These are phyloP conservation scores for Elaeis guineensis DNA, from an alignment of 176 grass and related monocot genomes.

Conservation along the genomic window DNA sequence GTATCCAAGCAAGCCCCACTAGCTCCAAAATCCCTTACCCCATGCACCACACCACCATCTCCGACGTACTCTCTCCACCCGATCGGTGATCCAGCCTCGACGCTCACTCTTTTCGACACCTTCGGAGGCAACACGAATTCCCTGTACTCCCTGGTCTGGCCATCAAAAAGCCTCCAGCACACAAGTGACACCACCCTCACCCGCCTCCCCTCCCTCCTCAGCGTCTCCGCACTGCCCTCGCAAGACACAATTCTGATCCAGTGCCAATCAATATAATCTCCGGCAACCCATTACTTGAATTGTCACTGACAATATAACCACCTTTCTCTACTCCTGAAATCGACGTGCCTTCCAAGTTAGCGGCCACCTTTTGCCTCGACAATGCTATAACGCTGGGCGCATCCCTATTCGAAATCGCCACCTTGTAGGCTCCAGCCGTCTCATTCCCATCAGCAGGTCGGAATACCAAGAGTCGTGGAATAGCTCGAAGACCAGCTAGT, in stretches of 20 bases:
- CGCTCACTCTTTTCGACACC: neutral
- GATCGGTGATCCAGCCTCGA: constrained; percentile 1
- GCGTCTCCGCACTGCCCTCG: constrained; percentile 3
- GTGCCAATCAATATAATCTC: constrained; percentile 8
- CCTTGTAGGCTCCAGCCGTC: neutral
- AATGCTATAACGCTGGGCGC: neutral
- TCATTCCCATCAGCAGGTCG: constrained; percentile 3
- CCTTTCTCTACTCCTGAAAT: neutral
- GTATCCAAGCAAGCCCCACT: constrained; percentile 3
- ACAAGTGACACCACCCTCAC: constrained; percentile 6
- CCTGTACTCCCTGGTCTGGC: constrained; percentile 2
- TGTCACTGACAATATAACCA: constrained; percentile 3
- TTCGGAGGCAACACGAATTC: neutral
- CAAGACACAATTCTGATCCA: constrained; percentile 7
- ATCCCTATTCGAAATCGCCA: neutral
- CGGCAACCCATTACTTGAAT: neutral
- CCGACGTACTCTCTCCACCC: constrained; percentile 11
- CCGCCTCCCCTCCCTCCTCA: neutral
- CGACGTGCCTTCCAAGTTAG: constrained; percentile 9
- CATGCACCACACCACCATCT: neutral
- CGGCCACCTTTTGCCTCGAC: constrained; percentile 9
- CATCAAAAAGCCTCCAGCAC: constrained; percentile 11
- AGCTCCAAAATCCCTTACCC: constrained; percentile 1
- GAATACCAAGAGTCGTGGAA: constrained; percentile 9
- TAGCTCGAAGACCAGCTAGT: constrained; percentile 3